Evolutionary conservation across 176 grass and related monocot species (phyloP).

Genomic region (Oryza nivara): DNA sequence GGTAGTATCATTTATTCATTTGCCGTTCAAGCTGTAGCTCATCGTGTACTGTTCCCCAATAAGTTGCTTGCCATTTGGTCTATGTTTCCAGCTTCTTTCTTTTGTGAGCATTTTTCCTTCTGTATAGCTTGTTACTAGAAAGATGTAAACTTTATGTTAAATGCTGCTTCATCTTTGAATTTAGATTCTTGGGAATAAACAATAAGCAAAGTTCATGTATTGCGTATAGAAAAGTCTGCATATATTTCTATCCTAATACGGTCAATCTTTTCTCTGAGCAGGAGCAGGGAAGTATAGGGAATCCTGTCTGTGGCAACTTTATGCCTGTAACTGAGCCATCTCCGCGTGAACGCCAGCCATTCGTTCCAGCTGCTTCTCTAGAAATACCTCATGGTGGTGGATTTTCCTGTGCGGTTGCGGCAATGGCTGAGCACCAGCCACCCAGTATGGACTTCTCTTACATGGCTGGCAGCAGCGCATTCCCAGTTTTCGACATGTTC

Average conservation of each 20-base stretch:
- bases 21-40: slow-evolving; percentile 1
- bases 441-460: slow-evolving; percentile 59
- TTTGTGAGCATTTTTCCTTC: slow-evolving; percentile 1
- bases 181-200: neutral
- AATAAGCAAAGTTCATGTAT: neutral
- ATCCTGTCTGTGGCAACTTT: slow-evolving; percentile 62
- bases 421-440: slow-evolving; percentile 72
- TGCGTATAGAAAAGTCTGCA: slow-evolving; percentile 23
- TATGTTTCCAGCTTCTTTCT: neutral
- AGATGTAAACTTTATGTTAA: neutral
- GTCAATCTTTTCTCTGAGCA: slow-evolving; percentile 46
- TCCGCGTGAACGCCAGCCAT: slow-evolving; percentile 53
- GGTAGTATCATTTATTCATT: neutral
- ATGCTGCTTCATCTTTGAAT: neutral
- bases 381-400: slow-evolving; percentile 73
- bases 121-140: slow-evolving; percentile 7
- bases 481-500: slow-evolving; percentile 65
- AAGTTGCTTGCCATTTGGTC: neutral
- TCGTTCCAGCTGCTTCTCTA: slow-evolving; percentile 47
- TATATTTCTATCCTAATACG: slow-evolving; percentile 11
- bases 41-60: slow-evolving; percentile 6
- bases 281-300: slow-evolving; percentile 81
- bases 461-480: slow-evolving; percentile 50
- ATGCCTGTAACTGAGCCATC: slow-evolving; percentile 62
- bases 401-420: slow-evolving; percentile 80